phyloP scores from a whole-genome alignment of 352 stramenopile genomes.

The Globisporangium paddicum region DNA sequence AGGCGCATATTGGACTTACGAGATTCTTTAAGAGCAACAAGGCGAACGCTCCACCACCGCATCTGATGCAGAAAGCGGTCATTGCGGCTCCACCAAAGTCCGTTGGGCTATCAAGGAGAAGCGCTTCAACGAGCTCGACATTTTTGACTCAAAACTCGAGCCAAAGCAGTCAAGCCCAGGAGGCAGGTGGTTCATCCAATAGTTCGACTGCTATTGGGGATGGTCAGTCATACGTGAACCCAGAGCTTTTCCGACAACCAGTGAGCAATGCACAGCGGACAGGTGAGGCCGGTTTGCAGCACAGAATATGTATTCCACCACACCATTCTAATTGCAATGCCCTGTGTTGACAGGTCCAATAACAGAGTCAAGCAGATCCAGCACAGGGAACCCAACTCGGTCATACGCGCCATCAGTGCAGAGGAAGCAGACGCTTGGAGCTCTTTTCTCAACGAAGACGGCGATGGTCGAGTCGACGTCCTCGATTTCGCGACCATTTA shows the following conservation, averaged over 20 bases:
- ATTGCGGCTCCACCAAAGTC: slow-evolving; percentile 24
- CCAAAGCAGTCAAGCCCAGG: slow-evolving; percentile 6
- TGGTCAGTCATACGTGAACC: slow-evolving; percentile 80
- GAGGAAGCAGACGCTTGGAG: slow-evolving; percentile 44
- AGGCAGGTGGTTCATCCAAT: background rate
- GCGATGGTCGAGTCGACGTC: slow-evolving; percentile 62
- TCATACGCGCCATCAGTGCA: background rate
- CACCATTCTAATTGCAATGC: background rate
- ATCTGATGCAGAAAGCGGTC: slow-evolving; percentile 14
- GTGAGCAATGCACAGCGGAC: slow-evolving; percentile 4
- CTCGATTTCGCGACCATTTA: slow-evolving; percentile 64
- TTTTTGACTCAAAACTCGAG: background rate
- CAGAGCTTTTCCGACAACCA: slow-evolving; percentile 41
- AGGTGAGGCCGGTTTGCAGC: slow-evolving; percentile 20
- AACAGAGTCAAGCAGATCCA: background rate
- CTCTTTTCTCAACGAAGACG: slow-evolving; percentile 49
- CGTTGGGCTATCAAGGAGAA: slow-evolving; percentile 32
- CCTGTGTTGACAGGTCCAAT: background rate
- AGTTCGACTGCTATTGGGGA: slow-evolving; percentile 49
- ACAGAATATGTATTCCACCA: background rate
- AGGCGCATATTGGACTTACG: slow-evolving; percentile 78
- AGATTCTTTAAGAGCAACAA: slow-evolving; percentile 84
- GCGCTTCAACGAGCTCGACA: slow-evolving; percentile 10
- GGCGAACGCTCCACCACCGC: slow-evolving; percentile 23
- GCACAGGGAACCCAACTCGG: background rate